Evolutionary conservation across 495 filamentous ascomycete species (phyloP).

Genomic region (Tuber indicum): DNA sequence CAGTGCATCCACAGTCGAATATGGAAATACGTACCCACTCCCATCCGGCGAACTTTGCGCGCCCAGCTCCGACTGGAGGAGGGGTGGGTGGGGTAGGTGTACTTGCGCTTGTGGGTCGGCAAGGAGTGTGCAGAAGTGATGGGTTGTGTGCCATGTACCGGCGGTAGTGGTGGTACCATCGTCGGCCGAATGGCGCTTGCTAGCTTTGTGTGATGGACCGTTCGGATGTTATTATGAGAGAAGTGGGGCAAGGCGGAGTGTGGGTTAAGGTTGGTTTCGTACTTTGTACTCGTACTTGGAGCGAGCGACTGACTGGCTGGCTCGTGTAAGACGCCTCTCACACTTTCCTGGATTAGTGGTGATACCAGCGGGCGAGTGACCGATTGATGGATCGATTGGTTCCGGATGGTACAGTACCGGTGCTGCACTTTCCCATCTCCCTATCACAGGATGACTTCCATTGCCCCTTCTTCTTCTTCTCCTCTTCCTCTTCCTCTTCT

Average conservation of each 20-base stretch:
- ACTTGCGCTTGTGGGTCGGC: neutral
- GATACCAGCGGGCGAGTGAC: neutral
- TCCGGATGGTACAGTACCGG: neutral
- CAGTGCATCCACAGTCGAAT: neutral
- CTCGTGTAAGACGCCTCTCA: neutral
- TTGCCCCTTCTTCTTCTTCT: neutral
- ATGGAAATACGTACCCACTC: neutral
- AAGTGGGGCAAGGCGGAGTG: neutral
- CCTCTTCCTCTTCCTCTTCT: neutral
- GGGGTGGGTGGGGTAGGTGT: neutral
- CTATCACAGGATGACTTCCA: slow-evolving; percentile 1
- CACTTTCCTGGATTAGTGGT: neutral
- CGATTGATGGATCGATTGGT: neutral
- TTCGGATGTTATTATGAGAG: neutral
- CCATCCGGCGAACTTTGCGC: neutral
- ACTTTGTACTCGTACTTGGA: neutral
- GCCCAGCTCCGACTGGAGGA: neutral
- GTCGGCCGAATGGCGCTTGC: neutral
- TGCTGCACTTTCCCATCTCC: neutral
- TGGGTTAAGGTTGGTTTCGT: neutral
- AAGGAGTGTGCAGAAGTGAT: neutral
- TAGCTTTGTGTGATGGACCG: neutral
- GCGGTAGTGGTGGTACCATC: neutral
- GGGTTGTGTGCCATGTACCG: neutral
- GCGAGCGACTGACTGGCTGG: neutral